These are phyloP conservation scores for Melaleuca alternifolia DNA, from an alignment of 345 rosid genomes.

Conservation along the genomic window DNA sequence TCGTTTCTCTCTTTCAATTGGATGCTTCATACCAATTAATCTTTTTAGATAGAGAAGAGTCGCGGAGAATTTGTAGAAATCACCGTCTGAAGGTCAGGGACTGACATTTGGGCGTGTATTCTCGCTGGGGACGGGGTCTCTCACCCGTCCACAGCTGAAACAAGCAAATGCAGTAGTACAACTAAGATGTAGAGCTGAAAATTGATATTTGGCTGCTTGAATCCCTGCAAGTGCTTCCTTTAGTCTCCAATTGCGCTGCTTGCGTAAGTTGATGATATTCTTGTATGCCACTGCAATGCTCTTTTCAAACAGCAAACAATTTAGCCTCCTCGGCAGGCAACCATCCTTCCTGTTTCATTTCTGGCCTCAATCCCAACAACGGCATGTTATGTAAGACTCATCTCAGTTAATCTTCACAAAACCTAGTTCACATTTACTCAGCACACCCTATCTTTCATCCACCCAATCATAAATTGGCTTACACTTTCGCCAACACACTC, in stretches of 20 bases:
- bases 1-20: too few relatives aligned
- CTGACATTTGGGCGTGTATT: background rate
- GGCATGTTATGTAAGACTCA: background rate
- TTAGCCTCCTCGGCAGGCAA: too few relatives aligned
- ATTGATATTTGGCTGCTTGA: background rate
- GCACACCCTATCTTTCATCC: background rate
- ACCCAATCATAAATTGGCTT: background rate
- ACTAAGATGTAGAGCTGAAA: background rate
- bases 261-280: too few relatives aligned
- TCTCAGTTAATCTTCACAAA: background rate
- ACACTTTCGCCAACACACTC: background rate
- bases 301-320: background rate
- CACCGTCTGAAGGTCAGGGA: background rate
- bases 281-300: background rate
- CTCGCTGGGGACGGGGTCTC: fast-evolving
- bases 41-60: too few relatives aligned
- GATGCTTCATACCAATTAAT: background rate
- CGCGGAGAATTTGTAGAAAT: too few relatives aligned
- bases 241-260: too few relatives aligned
- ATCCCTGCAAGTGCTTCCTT: too few relatives aligned
- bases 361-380: background rate
- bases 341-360: background rate
- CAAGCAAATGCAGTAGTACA: background rate
- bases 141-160: fast-evolving
- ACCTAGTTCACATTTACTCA: background rate